phyloP scores from a whole-genome alignment of 179 eudicot genomes.

The Silene noctiflora region DNA sequence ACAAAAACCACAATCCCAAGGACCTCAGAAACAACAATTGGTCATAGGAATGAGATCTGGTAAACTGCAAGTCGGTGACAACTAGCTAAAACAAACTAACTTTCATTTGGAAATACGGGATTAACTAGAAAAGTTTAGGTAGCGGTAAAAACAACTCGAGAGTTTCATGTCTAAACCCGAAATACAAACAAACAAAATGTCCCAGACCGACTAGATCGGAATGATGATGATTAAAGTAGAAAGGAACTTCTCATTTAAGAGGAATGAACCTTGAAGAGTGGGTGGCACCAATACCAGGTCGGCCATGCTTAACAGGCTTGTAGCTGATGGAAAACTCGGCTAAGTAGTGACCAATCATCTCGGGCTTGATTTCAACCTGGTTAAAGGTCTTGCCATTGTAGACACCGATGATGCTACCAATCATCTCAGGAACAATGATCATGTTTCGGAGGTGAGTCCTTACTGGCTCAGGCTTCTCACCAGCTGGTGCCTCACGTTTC shows the following conservation, averaged over 20 bases:
- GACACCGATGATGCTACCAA: slow-evolving; percentile 70
- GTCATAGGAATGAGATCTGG: too few species aligned
- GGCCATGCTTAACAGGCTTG: slow-evolving; percentile 99
- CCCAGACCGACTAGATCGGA: slow-evolving; percentile 2
- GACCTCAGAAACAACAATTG: too few species aligned
- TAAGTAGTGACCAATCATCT: slow-evolving; percentile 78
- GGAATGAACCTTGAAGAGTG: slow-evolving; percentile 99
- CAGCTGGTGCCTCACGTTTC: slow-evolving; percentile 77
- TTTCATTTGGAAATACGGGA: too few species aligned
- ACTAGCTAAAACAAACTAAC: too few species aligned
- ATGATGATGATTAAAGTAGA: slow-evolving; percentile 1
- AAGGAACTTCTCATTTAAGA: slow-evolving; percentile 50
- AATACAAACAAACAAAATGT: not conserved
- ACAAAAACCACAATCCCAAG: too few species aligned
- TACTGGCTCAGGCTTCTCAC: slow-evolving; percentile 74
- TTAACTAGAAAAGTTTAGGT: too few species aligned
- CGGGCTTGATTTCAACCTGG: slow-evolving; percentile 78
- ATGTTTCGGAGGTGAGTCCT: slow-evolving; percentile 73
- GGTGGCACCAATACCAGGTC: slow-evolving; percentile 99
- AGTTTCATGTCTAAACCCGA: not conserved
- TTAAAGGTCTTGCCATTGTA: slow-evolving; percentile 84
- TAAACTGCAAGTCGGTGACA: too few species aligned
- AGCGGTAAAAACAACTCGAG: too few species aligned
- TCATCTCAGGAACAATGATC: slow-evolving; percentile 85
- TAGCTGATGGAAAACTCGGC: slow-evolving; percentile 73